Percentiles rank a stretch among this genome's conserved stretches.
Evolutionary conservation across 2,329 filamentous ascomycete species (phyloP).

Genomic region (Davidsoniella australis): DNA sequence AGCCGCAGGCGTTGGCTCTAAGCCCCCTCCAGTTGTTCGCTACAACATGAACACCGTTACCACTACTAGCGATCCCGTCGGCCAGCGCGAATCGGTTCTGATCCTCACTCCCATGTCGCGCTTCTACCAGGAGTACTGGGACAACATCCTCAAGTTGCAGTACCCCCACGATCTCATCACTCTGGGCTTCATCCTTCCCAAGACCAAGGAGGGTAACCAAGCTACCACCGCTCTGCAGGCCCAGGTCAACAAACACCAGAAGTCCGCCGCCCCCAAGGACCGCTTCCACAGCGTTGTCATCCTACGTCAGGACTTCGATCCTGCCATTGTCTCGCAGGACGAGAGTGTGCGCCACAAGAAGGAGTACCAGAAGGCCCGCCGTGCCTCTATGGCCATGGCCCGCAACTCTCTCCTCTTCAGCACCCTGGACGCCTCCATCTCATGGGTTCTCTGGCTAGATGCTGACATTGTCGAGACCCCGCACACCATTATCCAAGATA

Average conservation of each 20-base stretch:
- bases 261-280: constrained; percentile 53
- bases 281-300: constrained; percentile 91
- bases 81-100: constrained; percentile 70
- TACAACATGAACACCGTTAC: constrained; percentile 95
- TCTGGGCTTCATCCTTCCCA: constrained; percentile 88
- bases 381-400: constrained; percentile 82
- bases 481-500: constrained; percentile 69
- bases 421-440: constrained; percentile 74
- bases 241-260: constrained; percentile 72
- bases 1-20: constrained; percentile 17
- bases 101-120: constrained; percentile 84
- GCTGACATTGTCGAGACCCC: constrained; percentile 84
- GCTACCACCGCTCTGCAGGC: constrained; percentile 72
- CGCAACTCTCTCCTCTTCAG: constrained; percentile 92
- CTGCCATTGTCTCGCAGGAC: constrained; percentile 60
- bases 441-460: constrained; percentile 95
- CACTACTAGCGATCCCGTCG: constrained; percentile 56
- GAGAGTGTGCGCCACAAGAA: constrained; percentile 87
- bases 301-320: constrained; percentile 84
- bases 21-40: constrained; percentile 71
- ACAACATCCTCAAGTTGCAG: constrained; percentile 65
- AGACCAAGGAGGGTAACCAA: constrained; percentile 77
- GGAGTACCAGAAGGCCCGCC: constrained; percentile 68
- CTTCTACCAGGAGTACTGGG: constrained; percentile 93
- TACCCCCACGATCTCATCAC: constrained; percentile 94